Evolutionary conservation across 805 yeast species (phyloP), one percentile per base, ranked within the genome.

Genomic region (Wickerhamomyces subpelliculosus): DNA sequence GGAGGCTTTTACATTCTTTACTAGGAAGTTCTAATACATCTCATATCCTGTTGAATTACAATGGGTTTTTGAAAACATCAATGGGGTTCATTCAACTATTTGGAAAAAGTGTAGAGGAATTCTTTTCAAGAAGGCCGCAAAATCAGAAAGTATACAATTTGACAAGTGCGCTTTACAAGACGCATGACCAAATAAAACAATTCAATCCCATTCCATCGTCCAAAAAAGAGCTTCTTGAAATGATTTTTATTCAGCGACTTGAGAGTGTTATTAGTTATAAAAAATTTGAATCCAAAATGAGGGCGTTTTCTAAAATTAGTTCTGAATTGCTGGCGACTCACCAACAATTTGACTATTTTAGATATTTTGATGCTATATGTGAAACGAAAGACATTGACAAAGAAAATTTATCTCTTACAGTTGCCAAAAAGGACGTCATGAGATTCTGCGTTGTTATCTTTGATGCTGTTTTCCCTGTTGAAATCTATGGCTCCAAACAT

Each of bases 401-500:
- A 3, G 47, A 56, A 23, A 63, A 68, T 34, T 44, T 67, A 8
- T 61, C 58, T 0, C 37, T 56, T 18, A 56, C 65, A 2, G 56
- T 70, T 0, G 45, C 60, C 0, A 48, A 58, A 8, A 42, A 45
- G 10, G 30, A 43, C 0, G 76, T 82, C 0, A 45, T 69, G 0
- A 58, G 52, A 31, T 75, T 77, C 45, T 48, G 73, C 2, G 44
- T 70, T 2, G 49, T 62, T 0, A 37, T 78, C 0, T 38, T 75
- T 5, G 72, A 69, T 11, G 68, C 65, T 36, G 45, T 80, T 0
- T 59, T 82, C 18, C 84, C 88, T 0, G 18, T 47, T 1, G 67
- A 64, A 7, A 40, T 70, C 1, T 73, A 77, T 60, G 94, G 94
- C 0, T 54, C 73, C 3, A 48, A 44, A 3, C 43, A 49, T 12